Conservation (phyloP, 2,329 filamentous ascomycete species). For the Trichoderma sp. region DNA sequence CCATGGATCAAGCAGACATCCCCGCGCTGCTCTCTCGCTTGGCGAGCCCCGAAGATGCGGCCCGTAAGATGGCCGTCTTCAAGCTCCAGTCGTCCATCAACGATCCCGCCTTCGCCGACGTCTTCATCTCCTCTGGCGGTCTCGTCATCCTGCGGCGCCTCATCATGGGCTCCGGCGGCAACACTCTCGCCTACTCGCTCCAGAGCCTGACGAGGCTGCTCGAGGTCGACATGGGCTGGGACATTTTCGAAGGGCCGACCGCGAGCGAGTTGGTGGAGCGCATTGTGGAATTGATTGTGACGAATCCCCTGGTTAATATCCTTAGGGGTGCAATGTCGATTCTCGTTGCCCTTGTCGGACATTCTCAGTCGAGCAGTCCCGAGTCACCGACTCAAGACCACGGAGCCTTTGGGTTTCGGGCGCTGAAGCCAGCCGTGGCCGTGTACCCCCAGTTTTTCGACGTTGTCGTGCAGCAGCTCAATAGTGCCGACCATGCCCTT, state of each 20-base stretch:
- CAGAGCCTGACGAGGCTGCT: conserved; percentile 84
- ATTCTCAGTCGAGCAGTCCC: conserved; percentile 64
- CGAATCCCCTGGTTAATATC: conserved; percentile 95
- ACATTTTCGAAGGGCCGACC: conserved; percentile 68
- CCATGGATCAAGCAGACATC: conserved; percentile 68
- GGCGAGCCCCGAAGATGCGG: conserved; percentile 77
- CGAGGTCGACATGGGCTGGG: conserved; percentile 98
- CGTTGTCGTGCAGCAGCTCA: conserved; percentile 86
- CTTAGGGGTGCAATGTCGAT: conserved; percentile 96
- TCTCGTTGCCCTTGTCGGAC: conserved; percentile 86
- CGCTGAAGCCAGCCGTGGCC: conserved; percentile 87
- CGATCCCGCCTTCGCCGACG: conserved; percentile 93
- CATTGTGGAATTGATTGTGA: conserved; percentile 91
- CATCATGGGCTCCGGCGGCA: conserved; percentile 82
- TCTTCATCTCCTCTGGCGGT: conserved; percentile 90
- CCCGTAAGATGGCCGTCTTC: conserved; percentile 98
- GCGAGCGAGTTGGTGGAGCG: conserved; percentile 68
- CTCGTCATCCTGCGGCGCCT: conserved; percentile 78
- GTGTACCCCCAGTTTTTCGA: conserved; percentile 93
- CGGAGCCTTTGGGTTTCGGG: conserved; percentile 81
- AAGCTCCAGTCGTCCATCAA: conserved; percentile 95
- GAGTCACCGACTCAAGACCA: conserved; percentile 43
- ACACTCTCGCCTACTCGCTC: conserved; percentile 92
- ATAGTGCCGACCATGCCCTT: conserved; percentile 90
- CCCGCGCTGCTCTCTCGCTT: conserved; percentile 65